Base-by-base conservation (phyloP, 768 basidiomycete species). In the Kockovaella imperatae region DNA sequence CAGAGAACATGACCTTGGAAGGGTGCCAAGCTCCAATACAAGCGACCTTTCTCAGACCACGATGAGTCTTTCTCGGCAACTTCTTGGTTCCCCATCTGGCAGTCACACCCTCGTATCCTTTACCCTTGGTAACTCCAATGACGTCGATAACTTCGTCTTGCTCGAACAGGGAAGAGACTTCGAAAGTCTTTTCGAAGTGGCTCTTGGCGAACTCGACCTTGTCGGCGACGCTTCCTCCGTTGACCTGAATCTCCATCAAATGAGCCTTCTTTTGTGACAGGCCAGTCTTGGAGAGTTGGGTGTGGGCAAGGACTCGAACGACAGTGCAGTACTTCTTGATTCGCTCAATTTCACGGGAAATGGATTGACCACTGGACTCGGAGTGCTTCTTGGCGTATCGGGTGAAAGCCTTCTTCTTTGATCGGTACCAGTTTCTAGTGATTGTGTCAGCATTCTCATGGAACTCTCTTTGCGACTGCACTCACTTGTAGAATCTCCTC, bases 341-440 rank as follows among this genome's bases (percentile, higher is more conserved):
- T 64, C 95, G 88, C 78, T 97, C 93, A 65, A 99, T 84, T 74
- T 99, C 95, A 70, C 90, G 88, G 54, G 82, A 78, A 64, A 87
- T 80, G 45, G 87, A 86, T 75, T 89, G 88, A 72, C 88, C 89
- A 60, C 80, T 80, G 68, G 90, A 86, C 73, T 96, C 93, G 50
- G 91, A 86, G 73, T 93, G 85, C 78, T 93, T 97, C 83, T 95
- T 95, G 73, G 95, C 91, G 75, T 99, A 99, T 72, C 89, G 88
- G 69, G 95, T 99, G 82, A 97, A 99, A 32, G 95, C 95, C 83
- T 99, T 99, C 82, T 97, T 97, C 86, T 99, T 99, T 42, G 89
- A 93, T 63, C 87, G 84, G 80, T 97, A 97, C 91, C 93, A 96
- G 81, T 93, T 95, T 80, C 90, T 91, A 46, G 30, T 39, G n/a